Evolutionary conservation across 2,329 filamentous ascomycete genomes (phyloP).

Genomic region (Exophiala bonariae): DNA sequence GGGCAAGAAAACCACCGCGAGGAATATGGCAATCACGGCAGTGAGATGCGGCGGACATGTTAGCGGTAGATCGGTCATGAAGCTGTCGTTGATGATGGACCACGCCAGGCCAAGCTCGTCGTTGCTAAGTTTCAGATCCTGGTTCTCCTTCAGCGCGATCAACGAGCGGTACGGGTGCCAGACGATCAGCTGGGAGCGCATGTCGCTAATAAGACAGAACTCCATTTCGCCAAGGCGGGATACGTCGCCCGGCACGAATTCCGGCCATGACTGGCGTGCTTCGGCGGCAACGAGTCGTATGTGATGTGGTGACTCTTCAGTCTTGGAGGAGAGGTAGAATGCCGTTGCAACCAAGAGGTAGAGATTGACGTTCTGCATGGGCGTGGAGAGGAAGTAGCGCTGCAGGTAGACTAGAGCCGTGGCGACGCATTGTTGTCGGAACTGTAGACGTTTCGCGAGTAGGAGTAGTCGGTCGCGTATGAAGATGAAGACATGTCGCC

Average conservation of each 20-base stretch:
- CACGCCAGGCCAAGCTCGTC: constrained; percentile 78
- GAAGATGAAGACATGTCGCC: constrained; percentile 82
- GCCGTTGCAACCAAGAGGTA: constrained; percentile 92
- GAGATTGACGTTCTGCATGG: constrained; percentile 89
- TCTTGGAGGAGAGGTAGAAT: constrained; percentile 94
- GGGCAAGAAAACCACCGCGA: constrained; percentile 79
- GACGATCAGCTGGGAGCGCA: constrained; percentile 84
- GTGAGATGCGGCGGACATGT: constrained; percentile 83
- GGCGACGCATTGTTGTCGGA: constrained; percentile 88
- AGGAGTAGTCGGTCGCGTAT: constrained; percentile 85
- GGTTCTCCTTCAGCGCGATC: constrained; percentile 55
- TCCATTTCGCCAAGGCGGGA: constrained; percentile 90
- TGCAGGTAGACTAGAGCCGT: constrained; percentile 95
- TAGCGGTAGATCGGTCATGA: constrained; percentile 86
- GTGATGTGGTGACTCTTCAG: constrained; percentile 96
- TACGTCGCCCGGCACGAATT: constrained; percentile 73
- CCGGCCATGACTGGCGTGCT: constrained; percentile 81
- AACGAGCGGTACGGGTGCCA: constrained; percentile 89
- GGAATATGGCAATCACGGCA: constrained; percentile 80
- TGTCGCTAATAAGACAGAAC: constrained; percentile 86
- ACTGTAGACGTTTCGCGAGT: constrained; percentile 77
- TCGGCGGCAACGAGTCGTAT: constrained; percentile 88
- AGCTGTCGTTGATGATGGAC: constrained; percentile 87
- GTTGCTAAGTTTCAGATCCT: constrained; percentile 67
- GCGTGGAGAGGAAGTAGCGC: constrained; percentile 86